phyloP scores from a whole-genome alignment of 202 grass and related monocot species.

The Setaria italica region DNA sequence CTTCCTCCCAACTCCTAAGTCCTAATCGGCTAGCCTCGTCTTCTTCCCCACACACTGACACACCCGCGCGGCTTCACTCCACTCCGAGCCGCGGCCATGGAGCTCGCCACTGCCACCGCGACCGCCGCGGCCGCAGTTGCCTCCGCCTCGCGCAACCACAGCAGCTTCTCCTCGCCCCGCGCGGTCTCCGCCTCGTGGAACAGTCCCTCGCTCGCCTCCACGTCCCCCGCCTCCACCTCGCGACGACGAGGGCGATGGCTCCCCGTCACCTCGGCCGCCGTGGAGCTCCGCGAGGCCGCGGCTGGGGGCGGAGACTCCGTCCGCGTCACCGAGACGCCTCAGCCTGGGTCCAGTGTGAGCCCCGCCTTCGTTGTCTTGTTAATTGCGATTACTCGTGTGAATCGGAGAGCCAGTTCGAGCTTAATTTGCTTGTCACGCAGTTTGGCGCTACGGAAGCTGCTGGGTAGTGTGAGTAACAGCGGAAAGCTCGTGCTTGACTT shows the following conservation, averaged over 20 bases:
- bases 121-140: constrained; percentile 18
- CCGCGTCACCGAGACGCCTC: constrained; percentile 64
- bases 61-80: neutral
- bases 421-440: neutral
- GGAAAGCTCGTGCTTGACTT: neutral
- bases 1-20: constrained; percentile 23
- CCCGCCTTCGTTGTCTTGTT: neutral
- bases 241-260: constrained; percentile 1
- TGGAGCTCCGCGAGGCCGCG: constrained; percentile 48
- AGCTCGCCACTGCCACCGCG: constrained; percentile 40
- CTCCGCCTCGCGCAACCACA: neutral
- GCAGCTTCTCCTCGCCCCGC: constrained; percentile 28
- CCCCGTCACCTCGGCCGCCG: constrained; percentile 48
- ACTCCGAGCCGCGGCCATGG: constrained; percentile 37
- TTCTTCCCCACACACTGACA: constrained; percentile 2
- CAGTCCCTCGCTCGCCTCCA: neutral
- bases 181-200: constrained; percentile 6
- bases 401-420: neutral
- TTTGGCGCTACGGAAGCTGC: neutral
- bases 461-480: neutral
- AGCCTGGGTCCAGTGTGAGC: constrained; percentile 76
- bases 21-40: constrained; percentile 34
- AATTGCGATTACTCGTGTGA: neutral
- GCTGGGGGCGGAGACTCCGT: constrained; percentile 53
- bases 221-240: constrained; percentile 38